Evolutionary conservation across 2,329 filamentous ascomycete genomes (phyloP).

Genomic region (Pseudogymnoascus sp.): DNA sequence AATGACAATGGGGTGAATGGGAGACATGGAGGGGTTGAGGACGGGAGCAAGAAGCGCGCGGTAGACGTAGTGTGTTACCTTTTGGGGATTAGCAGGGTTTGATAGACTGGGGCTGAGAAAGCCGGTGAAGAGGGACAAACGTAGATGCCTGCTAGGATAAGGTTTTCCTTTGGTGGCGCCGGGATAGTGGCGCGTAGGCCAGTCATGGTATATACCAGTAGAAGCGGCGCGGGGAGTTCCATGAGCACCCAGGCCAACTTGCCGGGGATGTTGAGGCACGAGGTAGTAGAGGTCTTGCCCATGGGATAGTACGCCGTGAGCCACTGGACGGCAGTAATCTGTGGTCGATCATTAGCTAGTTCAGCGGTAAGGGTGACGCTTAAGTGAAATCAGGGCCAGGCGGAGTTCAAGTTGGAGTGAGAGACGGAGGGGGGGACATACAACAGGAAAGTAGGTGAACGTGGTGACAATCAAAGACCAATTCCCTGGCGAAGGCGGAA

Average conservation of each 20-base stretch:
- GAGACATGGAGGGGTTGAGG: conserved; percentile 85
- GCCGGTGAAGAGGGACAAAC: conserved; percentile 26
- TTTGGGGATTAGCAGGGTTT: not conserved
- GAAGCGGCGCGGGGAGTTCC: conserved; percentile 73
- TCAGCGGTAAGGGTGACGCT: not conserved
- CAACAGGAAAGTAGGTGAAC: conserved; percentile 48
- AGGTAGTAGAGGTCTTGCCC: conserved; percentile 79
- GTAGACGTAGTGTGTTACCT: conserved; percentile 83
- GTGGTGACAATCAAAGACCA: conserved; percentile 45
- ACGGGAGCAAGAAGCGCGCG: conserved; percentile 77
- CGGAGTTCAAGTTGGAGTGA: not conserved
- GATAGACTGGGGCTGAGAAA: not conserved
- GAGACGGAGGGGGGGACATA: conserved; percentile 29
- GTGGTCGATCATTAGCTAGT: not conserved
- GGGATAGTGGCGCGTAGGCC: conserved; percentile 53
- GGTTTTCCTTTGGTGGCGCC: conserved; percentile 68
- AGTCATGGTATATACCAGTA: conserved; percentile 71
- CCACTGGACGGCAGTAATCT: conserved; percentile 74
- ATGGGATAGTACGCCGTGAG: conserved; percentile 71
- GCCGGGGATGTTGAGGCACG: conserved; percentile 77
- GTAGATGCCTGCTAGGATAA: conserved; percentile 64
- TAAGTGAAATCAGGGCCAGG: not conserved
- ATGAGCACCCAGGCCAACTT: conserved; percentile 81
- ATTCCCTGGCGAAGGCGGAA: conserved; percentile 52
- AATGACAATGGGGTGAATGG: conserved; percentile 68